A percentile compares a stretch with the other conserved stretches of the same genome.
Conservation (phyloP, 2,329 filamentous ascomycete genomes). For the Sporothrix mexicana region DNA sequence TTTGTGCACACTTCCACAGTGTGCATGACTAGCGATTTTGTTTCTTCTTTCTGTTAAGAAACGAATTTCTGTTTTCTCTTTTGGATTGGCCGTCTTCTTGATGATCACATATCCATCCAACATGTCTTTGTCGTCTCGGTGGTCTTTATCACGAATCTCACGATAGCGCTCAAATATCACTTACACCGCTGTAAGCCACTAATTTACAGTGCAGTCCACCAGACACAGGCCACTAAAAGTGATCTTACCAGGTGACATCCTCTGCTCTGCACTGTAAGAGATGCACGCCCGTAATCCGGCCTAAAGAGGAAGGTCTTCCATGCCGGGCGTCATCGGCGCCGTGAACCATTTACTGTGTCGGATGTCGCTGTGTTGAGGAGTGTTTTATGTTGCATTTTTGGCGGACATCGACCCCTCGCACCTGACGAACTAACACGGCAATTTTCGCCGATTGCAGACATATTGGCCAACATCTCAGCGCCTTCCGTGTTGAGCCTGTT, state of each 20-base stretch:
- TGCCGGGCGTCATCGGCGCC: not conserved
- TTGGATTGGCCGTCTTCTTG: not conserved
- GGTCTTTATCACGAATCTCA: not conserved
- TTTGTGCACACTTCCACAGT: not conserved
- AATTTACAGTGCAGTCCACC: not conserved
- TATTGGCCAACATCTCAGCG: not conserved
- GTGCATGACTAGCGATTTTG: not conserved
- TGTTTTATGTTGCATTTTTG: not conserved
- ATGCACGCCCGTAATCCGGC: not conserved
- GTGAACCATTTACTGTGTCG: not conserved
- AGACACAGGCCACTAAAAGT: not conserved
- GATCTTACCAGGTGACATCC: not conserved
- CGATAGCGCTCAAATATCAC: not conserved
- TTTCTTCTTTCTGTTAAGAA: not conserved
- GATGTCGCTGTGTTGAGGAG: not conserved
- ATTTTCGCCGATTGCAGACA: not conserved
- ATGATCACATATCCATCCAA: not conserved
- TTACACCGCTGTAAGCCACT: not conserved
- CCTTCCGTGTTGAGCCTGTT: not conserved
- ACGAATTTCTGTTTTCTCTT: not conserved
- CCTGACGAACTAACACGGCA: not conserved
- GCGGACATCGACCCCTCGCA: not conserved
- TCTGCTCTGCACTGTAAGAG: constrained; percentile 1
- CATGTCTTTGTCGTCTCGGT: not conserved
- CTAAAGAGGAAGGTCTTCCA: constrained; percentile 6